phyloP scores from a whole-genome alignment of 768 basidiomycete genomes.

The Boletus insuetus region DNA sequence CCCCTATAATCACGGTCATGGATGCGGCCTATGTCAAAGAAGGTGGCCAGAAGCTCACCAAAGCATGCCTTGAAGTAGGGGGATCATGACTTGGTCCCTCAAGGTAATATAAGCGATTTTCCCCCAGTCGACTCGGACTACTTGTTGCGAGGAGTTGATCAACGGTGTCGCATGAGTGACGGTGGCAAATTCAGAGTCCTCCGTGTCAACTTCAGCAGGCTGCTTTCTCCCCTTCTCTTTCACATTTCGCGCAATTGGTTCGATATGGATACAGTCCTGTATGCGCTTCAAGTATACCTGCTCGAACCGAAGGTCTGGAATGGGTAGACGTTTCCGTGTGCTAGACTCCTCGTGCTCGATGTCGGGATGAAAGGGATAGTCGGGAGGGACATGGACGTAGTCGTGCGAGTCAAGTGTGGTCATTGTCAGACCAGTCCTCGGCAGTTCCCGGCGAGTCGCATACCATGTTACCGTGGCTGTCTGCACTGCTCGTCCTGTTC shows the following conservation, averaged over 20 bases:
- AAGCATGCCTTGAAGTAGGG: constrained; percentile 61
- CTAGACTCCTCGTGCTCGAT: constrained; percentile 12
- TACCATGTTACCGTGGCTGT: constrained; percentile 11
- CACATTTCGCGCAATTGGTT: constrained; percentile 14
- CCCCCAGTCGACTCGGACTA: constrained; percentile 53
- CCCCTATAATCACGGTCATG: constrained; percentile 22
- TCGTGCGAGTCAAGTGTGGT: constrained; percentile 18
- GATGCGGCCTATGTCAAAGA: background rate
- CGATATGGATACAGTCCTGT: constrained; percentile 47
- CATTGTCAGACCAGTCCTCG: constrained; percentile 23
- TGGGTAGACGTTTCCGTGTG: constrained; percentile 45
- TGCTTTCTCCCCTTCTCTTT: constrained; percentile 34
- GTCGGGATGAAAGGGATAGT: constrained; percentile 17
- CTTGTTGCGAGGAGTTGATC: constrained; percentile 30
- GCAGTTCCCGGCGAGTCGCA: constrained; percentile 16
- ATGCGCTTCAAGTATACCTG: constrained; percentile 66
- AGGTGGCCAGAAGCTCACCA: constrained; percentile 44
- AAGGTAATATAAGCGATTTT: constrained; percentile 60
- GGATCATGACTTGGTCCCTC: constrained; percentile 67
- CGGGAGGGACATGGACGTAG: constrained; percentile 12
- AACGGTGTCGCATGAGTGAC: constrained; percentile 31
- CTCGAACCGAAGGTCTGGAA: constrained; percentile 79
- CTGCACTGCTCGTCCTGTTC: constrained; percentile 13
- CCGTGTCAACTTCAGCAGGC: constrained; percentile 8
- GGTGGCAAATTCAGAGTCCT: constrained; percentile 19